Evolutionary conservation across 192 early-diverging fungal species (phyloP).

Genomic region (Coemansia aciculifera): DNA sequence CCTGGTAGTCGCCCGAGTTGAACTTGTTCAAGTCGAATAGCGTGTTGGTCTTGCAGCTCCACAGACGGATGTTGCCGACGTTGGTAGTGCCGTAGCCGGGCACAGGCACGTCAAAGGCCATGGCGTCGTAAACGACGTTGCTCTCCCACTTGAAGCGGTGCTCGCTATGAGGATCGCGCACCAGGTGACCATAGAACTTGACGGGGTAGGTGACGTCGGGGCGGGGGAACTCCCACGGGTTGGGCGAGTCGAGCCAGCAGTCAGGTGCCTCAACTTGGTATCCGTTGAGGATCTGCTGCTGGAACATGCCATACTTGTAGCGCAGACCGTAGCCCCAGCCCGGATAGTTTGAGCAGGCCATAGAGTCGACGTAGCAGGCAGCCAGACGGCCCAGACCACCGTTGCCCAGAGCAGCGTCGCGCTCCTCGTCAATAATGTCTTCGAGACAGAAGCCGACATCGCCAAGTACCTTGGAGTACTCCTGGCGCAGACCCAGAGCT

Average conservation of each 20-base stretch:
- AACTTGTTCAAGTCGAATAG: conserved; percentile 86
- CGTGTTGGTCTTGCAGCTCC: conserved; percentile 89
- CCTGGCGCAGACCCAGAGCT: conserved; percentile 79
- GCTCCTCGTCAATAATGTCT: conserved; percentile 90
- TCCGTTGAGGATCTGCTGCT: conserved; percentile 94
- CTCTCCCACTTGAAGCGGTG: conserved; percentile 85
- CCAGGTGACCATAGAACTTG: conserved; percentile 86
- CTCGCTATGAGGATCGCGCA: conserved; percentile 67
- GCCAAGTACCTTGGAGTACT: conserved; percentile 65
- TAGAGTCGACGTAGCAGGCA: conserved; percentile 97
- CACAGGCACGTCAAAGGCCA: conserved; percentile 97
- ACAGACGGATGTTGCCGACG: conserved; percentile 96
- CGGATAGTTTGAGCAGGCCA: conserved; percentile 91
- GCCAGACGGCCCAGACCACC: conserved; percentile 96
- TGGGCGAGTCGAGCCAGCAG: conserved; percentile 96
- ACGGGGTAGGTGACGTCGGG: conserved; percentile 89
- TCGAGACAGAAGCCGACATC: conserved; percentile 91
- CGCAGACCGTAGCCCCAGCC: conserved; percentile 97
- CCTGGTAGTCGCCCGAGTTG: conserved; percentile 90
- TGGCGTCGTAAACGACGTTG: conserved; percentile 80
- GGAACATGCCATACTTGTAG: conserved; percentile 98
- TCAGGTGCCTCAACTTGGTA: conserved; percentile 94
- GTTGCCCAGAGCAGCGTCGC: conserved; percentile 95
- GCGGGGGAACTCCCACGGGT: conserved; percentile 96
- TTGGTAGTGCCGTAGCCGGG: conserved; percentile 94